A percentile compares a stretch with the other conserved stretches of the same genome.
These are phyloP conservation scores for Phytophthora melonis DNA, from an alignment of 352 stramenopile genomes.

Conservation along the genomic window DNA sequence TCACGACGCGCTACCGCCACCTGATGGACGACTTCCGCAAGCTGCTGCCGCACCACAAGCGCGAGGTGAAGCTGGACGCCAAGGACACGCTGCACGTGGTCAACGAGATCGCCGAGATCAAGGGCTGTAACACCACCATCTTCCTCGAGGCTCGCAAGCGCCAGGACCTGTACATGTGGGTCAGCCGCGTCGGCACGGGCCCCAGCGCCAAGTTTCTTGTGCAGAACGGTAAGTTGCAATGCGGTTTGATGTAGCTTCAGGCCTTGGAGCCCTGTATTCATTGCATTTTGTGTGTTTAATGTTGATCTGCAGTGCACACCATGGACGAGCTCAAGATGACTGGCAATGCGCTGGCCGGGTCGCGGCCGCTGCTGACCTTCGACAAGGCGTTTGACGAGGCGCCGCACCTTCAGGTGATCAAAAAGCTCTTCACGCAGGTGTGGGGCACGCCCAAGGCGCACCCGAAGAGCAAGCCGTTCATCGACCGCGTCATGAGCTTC, in stretches of 20 bases:
- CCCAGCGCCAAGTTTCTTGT: conserved; percentile 98
- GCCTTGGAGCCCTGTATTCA: neutral
- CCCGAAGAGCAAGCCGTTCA: conserved; percentile 99
- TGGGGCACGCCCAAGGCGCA: conserved; percentile 98
- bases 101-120: conserved; percentile 99
- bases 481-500: conserved; percentile 99
- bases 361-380: conserved; percentile 98
- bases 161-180: conserved; percentile 99
- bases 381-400: conserved; percentile 93
- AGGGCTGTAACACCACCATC: conserved; percentile 97
- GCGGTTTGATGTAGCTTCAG: neutral
- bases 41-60: conserved; percentile 99
- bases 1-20: conserved; percentile 97
- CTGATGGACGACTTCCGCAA: conserved; percentile 98
- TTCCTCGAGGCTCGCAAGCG: conserved; percentile 98
- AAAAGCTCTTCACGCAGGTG: conserved; percentile 96
- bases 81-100: conserved; percentile 95
- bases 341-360: conserved; percentile 98
- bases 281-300: neutral
- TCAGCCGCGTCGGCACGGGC: conserved; percentile 95
- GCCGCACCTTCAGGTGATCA: conserved; percentile 96
- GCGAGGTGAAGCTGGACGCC: conserved; percentile 98
- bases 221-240: conserved; percentile 89
- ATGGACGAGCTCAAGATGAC: conserved; percentile 99
- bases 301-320: conserved; percentile 94